Evolutionary conservation across 306 rosid genomes (phyloP), one percentile per base, ranked within the genome.

Genomic region (Quercus wislizeni): DNA sequence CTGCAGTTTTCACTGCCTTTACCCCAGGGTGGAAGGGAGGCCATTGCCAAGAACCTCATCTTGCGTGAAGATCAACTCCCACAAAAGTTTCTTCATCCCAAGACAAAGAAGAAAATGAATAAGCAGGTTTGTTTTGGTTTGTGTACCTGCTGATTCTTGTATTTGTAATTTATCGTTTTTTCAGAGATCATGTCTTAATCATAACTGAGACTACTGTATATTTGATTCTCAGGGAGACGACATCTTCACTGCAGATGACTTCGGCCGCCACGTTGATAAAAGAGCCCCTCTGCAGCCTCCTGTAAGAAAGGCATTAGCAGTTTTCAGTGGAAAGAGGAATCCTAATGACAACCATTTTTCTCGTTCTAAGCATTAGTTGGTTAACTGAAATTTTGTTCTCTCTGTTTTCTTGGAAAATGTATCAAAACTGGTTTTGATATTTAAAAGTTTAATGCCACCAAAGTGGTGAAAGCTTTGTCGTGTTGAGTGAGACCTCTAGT

Each of bases 31-130:
- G 98, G 99, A 82, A 88, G 99, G 78, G 90, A 90, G 54, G 97
- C 97, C 55, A 84, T 93, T 27, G 79, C 98, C 64, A 93, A 93
- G 85, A 93, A 93, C 79, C 87, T 86, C 58, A 86, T 96, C 80
- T 88, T 96, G 78, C 97, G 99, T 33, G 99, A 96, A 86, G 99
- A 96, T 88, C 99, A 96, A 87, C 92, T 96, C 67, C 98, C 98
- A 61, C 96, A 91, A 6, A 90, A 92, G 89, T 85, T 83, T 30
- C 96, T 96, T 74, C 75, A 96, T 82, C 97, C 98, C 61, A 91
- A 87, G 83, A 88, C 90, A 25, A 95, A 86, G 89, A 95, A 91
- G 96, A 95, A 92, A 82, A 81, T 78, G 54, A 74, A 76, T 85
- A 90, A 90, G 82, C 81, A 82, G 93, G 98, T 92, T n/a, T 56